Percentiles rank a stretch among this genome's conserved stretches.
Conservation (phyloP, 305 asterid species). For the Fraxinus paxiana region DNA sequence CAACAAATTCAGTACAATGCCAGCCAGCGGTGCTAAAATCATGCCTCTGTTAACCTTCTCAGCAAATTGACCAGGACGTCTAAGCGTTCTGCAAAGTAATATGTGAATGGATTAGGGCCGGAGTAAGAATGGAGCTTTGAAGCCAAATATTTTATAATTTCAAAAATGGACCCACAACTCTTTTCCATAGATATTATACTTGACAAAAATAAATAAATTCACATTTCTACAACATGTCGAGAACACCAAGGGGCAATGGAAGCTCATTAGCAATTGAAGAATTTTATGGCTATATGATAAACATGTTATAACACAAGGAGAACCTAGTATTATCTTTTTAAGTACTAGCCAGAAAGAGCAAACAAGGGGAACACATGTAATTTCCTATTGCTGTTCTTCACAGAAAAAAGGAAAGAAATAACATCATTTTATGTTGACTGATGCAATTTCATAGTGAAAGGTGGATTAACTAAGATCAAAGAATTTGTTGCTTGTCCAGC, state of each 20-base stretch:
- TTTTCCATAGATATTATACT: not conserved
- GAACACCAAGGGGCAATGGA: not conserved
- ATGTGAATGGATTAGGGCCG: constrained; percentile 5
- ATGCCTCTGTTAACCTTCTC: constrained; percentile 77
- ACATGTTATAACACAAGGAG: not conserved
- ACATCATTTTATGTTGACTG: not conserved
- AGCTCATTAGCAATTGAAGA: not conserved
- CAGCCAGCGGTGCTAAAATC: constrained; percentile 90
- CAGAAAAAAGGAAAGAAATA: not conserved
- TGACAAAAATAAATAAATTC: not conserved
- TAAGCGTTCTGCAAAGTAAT: constrained; percentile 47
- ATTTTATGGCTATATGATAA: not conserved
- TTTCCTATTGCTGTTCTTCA: not conserved
- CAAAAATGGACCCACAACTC: not conserved
- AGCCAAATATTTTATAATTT: not conserved
- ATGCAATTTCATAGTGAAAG: not conserved
- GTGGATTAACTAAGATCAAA: not conserved
- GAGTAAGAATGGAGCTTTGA: constrained; percentile 1
- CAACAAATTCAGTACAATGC: constrained; percentile 74
- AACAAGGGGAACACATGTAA: not conserved
- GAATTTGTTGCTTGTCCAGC: not conserved
- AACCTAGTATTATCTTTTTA: no score
- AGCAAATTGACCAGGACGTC: constrained; percentile 70
- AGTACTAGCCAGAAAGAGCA: not conserved
- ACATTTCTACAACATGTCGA: not conserved